Conservation (phyloP, 495 filamentous ascomycete species). For the Daldinia childiae region DNA sequence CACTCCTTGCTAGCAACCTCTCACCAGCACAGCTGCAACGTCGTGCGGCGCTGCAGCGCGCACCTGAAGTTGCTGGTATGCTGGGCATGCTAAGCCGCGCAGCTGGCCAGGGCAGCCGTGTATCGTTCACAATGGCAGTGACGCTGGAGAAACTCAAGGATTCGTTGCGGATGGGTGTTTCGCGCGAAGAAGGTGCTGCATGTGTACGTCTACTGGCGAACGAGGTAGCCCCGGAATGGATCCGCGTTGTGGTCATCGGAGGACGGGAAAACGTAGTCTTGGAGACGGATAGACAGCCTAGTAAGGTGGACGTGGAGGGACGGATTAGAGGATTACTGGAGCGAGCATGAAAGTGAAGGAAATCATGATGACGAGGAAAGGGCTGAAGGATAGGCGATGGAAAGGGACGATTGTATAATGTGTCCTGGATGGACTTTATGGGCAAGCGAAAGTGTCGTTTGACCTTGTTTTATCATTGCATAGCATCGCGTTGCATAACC, state of each 20-base stretch:
- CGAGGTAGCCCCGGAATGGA: constrained; percentile 72
- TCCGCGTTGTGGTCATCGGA: constrained; percentile 64
- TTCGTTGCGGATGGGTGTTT: constrained; percentile 68
- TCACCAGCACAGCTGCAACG: constrained; percentile 62
- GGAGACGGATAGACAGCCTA: constrained; percentile 54
- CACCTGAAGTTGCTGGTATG: constrained; percentile 68
- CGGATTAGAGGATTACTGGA: not conserved
- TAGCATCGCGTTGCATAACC: not conserved
- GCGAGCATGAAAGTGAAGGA: not conserved
- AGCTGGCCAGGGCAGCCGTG: constrained; percentile 48
- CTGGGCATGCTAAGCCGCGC: constrained; percentile 65
- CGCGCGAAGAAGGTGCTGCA: constrained; percentile 63
- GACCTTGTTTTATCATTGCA: constrained; percentile 18
- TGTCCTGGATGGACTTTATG: not conserved
- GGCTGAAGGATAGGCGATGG: not conserved
- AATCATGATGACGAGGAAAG: not conserved
- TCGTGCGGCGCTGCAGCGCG: constrained; percentile 65
- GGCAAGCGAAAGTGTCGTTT: not conserved
- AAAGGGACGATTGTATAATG: not conserved
- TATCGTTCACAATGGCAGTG: constrained; percentile 69
- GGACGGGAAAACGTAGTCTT: constrained; percentile 68
- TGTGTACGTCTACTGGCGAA: constrained; percentile 65
- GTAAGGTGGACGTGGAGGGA: constrained; percentile 46
- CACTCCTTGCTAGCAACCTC: constrained; percentile 47
- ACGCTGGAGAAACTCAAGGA: constrained; percentile 67